phyloP scores from a whole-genome alignment of 495 filamentous ascomycete genomes.

The Tuber borchii region DNA sequence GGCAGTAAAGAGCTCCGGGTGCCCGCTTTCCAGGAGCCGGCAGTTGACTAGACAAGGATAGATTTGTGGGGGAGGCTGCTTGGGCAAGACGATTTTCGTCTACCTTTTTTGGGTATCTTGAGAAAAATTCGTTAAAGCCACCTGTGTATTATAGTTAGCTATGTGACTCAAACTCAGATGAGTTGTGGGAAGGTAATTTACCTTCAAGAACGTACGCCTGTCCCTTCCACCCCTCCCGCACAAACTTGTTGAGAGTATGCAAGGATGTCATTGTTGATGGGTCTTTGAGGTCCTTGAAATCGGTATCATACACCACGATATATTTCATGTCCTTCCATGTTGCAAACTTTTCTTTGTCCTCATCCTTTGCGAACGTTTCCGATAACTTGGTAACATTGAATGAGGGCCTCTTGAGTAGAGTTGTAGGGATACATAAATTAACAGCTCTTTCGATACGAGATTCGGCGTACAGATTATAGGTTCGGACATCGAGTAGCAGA shows the following conservation, averaged over 20 bases:
- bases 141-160: conserved; percentile 39
- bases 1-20: conserved; percentile 62
- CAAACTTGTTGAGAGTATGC: conserved; percentile 90
- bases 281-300: conserved; percentile 70
- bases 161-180: conserved; percentile 1
- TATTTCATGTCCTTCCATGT: conserved; percentile 65
- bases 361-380: conserved; percentile 72
- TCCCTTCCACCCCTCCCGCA: conserved; percentile 73
- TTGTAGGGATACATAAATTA: conserved; percentile 93
- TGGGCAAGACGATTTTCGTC: conserved; percentile 47
- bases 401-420: conserved; percentile 79
- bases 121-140: conserved; percentile 51
- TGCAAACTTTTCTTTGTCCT: conserved; percentile 66
- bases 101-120: conserved; percentile 48
- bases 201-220: conserved; percentile 62
- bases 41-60: conserved; percentile 49
- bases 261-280: conserved; percentile 58
- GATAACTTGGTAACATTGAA: conserved; percentile 87
- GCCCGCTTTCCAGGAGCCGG: conserved; percentile 65
- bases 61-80: conserved; percentile 46
- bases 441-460: conserved; percentile 70
- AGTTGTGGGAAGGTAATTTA: conserved; percentile 32
- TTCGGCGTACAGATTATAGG: conserved; percentile 70
- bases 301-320: conserved; percentile 81
- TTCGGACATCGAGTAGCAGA: conserved; percentile 80